These are phyloP conservation scores for Nasturtium officinale DNA, from an alignment of 345 rosid species.

Conservation along the genomic window DNA sequence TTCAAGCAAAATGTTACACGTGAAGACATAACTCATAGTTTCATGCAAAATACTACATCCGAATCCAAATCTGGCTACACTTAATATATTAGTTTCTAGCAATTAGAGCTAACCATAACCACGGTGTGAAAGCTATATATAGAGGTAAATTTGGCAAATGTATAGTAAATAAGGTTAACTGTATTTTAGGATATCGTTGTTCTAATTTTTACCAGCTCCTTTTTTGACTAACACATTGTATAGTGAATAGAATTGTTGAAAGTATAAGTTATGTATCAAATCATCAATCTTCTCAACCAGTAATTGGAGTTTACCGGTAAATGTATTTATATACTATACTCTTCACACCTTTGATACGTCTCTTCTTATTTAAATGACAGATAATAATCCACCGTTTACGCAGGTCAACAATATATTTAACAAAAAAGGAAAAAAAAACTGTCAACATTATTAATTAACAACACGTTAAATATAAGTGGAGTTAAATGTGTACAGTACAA, in stretches of 20 bases:
- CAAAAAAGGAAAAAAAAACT: not conserved
- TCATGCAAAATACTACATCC: not conserved
- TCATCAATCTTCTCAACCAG: slow-evolving; percentile 24
- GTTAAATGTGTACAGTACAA: not conserved
- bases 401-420: not conserved
- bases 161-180: not conserved
- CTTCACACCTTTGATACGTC: slow-evolving; percentile 23
- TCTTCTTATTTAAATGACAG: slow-evolving; percentile 10
- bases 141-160: slow-evolving; percentile 1
- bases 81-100: not conserved
- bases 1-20: not conserved
- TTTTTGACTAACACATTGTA: slow-evolving; percentile 8
- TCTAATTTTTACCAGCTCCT: not conserved
- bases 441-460: not conserved
- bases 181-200: not conserved
- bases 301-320: slow-evolving; percentile 22
- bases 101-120: not conserved
- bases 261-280: slow-evolving; percentile 4
- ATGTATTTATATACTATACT: slow-evolving; percentile 3
- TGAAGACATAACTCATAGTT: not conserved
- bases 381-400: slow-evolving; percentile 2
- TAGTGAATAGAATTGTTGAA: not conserved
- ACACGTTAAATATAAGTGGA: not conserved
- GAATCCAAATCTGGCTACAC: not conserved
- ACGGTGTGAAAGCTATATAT: not conserved